Evolutionary conservation across 495 filamentous ascomycete genomes (phyloP).

Genomic region (Hypoxylon lienhwacheense): DNA sequence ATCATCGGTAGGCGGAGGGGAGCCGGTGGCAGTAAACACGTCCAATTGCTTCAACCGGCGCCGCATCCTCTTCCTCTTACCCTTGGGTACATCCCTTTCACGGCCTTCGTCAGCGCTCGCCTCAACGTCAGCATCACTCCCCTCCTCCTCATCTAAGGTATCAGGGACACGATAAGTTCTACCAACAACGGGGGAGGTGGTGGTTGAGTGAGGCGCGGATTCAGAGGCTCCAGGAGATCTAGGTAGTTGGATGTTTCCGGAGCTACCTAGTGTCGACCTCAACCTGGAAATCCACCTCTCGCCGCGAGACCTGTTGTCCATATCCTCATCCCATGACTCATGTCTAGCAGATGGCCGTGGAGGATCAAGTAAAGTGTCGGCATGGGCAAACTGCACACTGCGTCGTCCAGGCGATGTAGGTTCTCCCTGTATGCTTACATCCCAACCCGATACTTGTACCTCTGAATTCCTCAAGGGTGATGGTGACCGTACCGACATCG

Average conservation of each 20-base stretch:
- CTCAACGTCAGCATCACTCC: constrained; percentile 76
- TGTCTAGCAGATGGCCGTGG: constrained; percentile 54
- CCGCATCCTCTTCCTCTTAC: constrained; percentile 59
- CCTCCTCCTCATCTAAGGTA: constrained; percentile 60
- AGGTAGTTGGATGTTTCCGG: constrained; percentile 48
- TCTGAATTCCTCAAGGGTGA: constrained; percentile 19
- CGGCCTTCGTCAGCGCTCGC: constrained; percentile 62
- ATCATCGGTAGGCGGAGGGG: constrained; percentile 37
- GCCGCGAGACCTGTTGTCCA: constrained; percentile 55
- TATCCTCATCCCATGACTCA: constrained; percentile 61
- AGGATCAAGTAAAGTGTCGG: constrained; percentile 49
- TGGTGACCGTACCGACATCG: constrained; percentile 21
- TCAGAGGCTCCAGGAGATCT: constrained; percentile 43
- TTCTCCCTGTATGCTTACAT: constrained; percentile 19
- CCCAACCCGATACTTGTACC: constrained; percentile 15
- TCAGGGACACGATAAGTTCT: constrained; percentile 46
- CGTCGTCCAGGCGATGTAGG: constrained; percentile 48
- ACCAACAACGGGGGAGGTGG: constrained; percentile 52
- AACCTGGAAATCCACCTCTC: constrained; percentile 69
- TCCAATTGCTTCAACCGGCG: constrained; percentile 52
- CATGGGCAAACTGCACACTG: constrained; percentile 66
- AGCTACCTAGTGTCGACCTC: constrained; percentile 57
- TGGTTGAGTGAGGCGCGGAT: constrained; percentile 39
- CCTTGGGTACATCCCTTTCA: constrained; percentile 47
- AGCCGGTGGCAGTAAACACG: constrained; percentile 46